Conservation (phyloP, 2,329 filamentous ascomycete species). For the Talaromyces sp. region DNA sequence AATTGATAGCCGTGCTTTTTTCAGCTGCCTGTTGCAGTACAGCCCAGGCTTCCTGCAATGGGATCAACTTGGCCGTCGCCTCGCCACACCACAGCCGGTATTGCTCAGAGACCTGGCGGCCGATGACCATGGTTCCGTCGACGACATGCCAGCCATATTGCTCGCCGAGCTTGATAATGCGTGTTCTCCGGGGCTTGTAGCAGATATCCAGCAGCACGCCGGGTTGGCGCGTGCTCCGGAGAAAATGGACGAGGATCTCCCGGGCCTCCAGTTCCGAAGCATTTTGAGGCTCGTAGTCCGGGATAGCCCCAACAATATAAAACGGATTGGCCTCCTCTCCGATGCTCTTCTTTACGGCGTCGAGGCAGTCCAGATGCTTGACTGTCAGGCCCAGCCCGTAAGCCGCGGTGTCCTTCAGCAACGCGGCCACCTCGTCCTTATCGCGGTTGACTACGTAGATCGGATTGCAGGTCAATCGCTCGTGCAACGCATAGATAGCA, state of each 20-base stretch:
- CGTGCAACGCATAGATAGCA: slow-evolving; percentile 31
- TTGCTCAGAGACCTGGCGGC: slow-evolving; percentile 37
- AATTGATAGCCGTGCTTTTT: slow-evolving; percentile 30
- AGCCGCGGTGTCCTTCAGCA: slow-evolving; percentile 20
- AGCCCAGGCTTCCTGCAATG: slow-evolving; percentile 25
- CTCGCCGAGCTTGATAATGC: slow-evolving; percentile 31
- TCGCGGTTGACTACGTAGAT: slow-evolving; percentile 37
- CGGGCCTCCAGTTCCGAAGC: slow-evolving; percentile 21
- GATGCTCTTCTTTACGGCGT: slow-evolving; percentile 18
- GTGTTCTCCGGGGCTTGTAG: slow-evolving; percentile 36
- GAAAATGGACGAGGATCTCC: slow-evolving; percentile 22
- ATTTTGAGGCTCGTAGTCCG: slow-evolving; percentile 30
- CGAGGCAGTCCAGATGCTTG: slow-evolving; percentile 23
- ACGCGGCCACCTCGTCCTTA: slow-evolving; percentile 20
- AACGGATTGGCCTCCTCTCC: slow-evolving; percentile 16
- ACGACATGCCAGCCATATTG: slow-evolving; percentile 30
- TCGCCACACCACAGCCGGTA: slow-evolving; percentile 34
- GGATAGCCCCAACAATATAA: slow-evolving; percentile 37
- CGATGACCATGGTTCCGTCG: slow-evolving; percentile 38
- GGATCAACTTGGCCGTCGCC: slow-evolving; percentile 19
- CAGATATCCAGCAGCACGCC: slow-evolving; percentile 40
- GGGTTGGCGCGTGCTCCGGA: slow-evolving; percentile 17
- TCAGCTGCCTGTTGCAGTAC: slow-evolving; percentile 28
- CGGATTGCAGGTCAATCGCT: slow-evolving; percentile 19
- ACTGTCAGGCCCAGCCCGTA: slow-evolving; percentile 12